Conservation (phyloP, 495 filamentous ascomycete genomes). For the Xylaria acuta region DNA sequence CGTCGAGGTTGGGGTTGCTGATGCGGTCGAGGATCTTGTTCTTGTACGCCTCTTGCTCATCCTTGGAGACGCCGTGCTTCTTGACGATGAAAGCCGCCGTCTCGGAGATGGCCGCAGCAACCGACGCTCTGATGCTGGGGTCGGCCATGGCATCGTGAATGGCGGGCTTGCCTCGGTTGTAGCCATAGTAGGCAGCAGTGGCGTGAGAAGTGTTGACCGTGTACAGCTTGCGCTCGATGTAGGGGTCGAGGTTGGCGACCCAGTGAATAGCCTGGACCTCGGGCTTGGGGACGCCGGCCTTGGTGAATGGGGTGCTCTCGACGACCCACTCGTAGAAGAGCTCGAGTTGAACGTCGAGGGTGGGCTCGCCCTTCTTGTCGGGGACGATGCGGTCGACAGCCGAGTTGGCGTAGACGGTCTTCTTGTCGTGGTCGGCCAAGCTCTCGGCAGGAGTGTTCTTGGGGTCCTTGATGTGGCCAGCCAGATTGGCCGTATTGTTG, state of each 20-base stretch:
- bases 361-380: conserved; percentile 75
- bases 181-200: conserved; percentile 94
- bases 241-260: conserved; percentile 89
- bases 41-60: conserved; percentile 88
- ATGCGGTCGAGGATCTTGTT: conserved; percentile 91
- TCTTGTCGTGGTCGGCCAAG: conserved; percentile 64
- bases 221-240: conserved; percentile 98
- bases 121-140: conserved; percentile 70
- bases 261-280: conserved; percentile 87
- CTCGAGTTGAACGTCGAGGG: conserved; percentile 92
- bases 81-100: conserved; percentile 82
- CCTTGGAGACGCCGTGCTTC: conserved; percentile 77
- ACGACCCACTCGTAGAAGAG: conserved; percentile 99
- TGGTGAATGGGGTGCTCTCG: conserved; percentile 78
- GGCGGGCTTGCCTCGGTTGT: conserved; percentile 78
- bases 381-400: conserved; percentile 98
- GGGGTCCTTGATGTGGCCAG: conserved; percentile 76
- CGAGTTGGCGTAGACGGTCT: conserved; percentile 89
- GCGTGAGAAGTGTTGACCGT: conserved; percentile 99
- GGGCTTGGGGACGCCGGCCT: conserved; percentile 52
- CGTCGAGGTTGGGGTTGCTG: conserved; percentile 92
- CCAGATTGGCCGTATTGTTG: conserved; percentile 84
- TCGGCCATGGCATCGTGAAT: conserved; percentile 80
- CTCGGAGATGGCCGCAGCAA: conserved; percentile 77
- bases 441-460: conserved; percentile 67